Evolutionary conservation across 1,284 basidiomycete genomes (phyloP), one percentile per base, ranked within the genome.

Genomic region (Phlebopus sp.): DNA sequence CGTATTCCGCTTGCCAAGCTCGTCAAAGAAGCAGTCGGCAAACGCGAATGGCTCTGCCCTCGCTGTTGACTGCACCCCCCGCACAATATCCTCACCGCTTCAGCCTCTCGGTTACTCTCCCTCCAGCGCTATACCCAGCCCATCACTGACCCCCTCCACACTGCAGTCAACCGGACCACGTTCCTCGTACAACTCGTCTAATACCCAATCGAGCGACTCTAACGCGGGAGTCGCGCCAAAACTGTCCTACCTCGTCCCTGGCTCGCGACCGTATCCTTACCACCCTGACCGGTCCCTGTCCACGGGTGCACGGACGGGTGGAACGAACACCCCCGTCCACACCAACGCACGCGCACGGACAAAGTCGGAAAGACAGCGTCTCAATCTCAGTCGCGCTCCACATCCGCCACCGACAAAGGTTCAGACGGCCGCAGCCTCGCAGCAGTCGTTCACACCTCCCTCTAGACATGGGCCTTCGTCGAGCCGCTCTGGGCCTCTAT

Each of bases 121-220:
- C 29, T 47, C 67, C 55, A 73, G 74, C 40, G 62, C 71, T 46
- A 69, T 76, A 29, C 64, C 73, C 35, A 76, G 71, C 42, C 63
- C 75, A 37, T 71, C 78, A 11, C 70, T 80, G 47, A 75, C 78
- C 13, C 79, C 80, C 19, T 68, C 71, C 18, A 73, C 77, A 15
- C 69, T 74, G 46, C 63, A 71, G 25, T 67, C 70, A 37, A 47
- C 71, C 64, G 50, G 81, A 65, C 77, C 78, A 46, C 76, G 84
- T 42, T 82, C 77, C 36, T 88, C 86, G 5, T 86, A 79, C 67
- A 84, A 81, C 59, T 88, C 86, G 9, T 86, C 84, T 35, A 79
- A 79, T 55, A 81, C 82, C 0, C 77, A 78, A 52, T 86, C 85
- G 9, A 82, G 74, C 55, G 84, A 85, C 59, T 86, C 82, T 2